Evolutionary conservation across 2,329 filamentous ascomycete species (phyloP), one percentile per base, ranked within the genome.

Genomic region (Fusarium napiforme): DNA sequence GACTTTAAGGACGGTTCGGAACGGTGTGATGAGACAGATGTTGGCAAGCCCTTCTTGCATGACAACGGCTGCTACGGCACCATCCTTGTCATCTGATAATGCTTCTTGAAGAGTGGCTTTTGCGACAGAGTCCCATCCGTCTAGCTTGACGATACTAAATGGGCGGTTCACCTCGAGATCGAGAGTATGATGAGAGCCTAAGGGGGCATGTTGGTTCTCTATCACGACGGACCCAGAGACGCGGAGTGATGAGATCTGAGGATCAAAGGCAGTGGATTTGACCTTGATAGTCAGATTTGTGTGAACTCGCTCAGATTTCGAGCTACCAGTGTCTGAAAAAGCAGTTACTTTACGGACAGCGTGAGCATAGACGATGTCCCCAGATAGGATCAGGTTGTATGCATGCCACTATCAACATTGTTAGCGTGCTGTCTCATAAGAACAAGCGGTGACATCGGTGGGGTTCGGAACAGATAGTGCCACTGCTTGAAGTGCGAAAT

Each of bases 11-110:
- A 96, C 88, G 7, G 93, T 96, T 75, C 94, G 92, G 81, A 92
- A 91, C 78, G 94, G 91, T 6, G 93, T 95, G 62, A 96, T 93
- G 28, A 95, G 87, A 81, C 93, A 96, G 72, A 96, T 93, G 81
- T 95, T 94, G 64, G 94, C 93, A 21, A 93, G 82, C 21, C 93
- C 93, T 78, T 98, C 96, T 77, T 97, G 93, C 93, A 99, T 96
- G 30, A 98, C 93, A 2, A 98, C 92, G 1, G 96, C 96, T 62
- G 95, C 94, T 23, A 97, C 88, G 70, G 96, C 93, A 2, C 94
- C 95, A 70, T 93, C 91, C 78, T 92, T 91, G 73, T 94, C 92
- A 75, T 93, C 90, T 76, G 93, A 91, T 19, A 96, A 87, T 2
- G 95, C 92, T 80, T 97, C 94, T 64, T 89, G 87, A 16, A 99